Base-by-base conservation (phyloP, 139 green algal species). In the Chlorella vulgaris region DNA sequence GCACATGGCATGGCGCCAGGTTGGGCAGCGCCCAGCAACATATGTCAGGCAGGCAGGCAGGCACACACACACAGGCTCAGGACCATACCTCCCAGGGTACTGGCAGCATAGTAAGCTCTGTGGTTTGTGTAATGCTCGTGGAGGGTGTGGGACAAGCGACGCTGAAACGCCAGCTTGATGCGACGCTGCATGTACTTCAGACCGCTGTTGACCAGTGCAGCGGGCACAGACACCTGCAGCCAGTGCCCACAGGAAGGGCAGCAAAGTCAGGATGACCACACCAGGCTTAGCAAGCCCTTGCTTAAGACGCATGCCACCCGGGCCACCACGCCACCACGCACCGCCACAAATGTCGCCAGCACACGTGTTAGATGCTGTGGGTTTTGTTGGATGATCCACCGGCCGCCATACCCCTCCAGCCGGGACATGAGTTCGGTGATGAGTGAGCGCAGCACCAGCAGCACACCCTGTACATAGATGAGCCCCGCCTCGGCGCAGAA, bases 171-270 rank as follows among this genome's bases (percentile, higher is more conserved):
- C 61, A 88, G 82, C 76, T 94, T 91, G 51, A 99, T 95, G 58
- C 86, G 82, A 79, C 93, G 95, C 87, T 98, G 95, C 85, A 98
- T 92, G 90, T 95, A 98, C 88, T 98, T 98, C 29, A 99, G 87
- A 0, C 89, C 93, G 43, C 79, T 89, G 88, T 80, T 80, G 3
- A 70, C 58, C 1, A 80, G 1, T 13, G 74, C 39, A 0, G 74
- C 58, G 4, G 74, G 74, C n/a, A 80, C 26, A 18, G 58, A 79
- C 73, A 79, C 73, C 55, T 65, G 55, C 55, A 55, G 47, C 47
- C 13, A 55, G 47, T 15, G 47, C 13, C 47, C 47, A 55, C 47
- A 15, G 47, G 47, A 10, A 24, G 47, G 47, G 47, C 47, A 55
- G 47, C 47, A 55, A 15, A 10, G 47, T 10, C 47, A 55, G 47